phyloP scores from a whole-genome alignment of 768 basidiomycete species.

The Boletus pseudo-olivaceus region DNA sequence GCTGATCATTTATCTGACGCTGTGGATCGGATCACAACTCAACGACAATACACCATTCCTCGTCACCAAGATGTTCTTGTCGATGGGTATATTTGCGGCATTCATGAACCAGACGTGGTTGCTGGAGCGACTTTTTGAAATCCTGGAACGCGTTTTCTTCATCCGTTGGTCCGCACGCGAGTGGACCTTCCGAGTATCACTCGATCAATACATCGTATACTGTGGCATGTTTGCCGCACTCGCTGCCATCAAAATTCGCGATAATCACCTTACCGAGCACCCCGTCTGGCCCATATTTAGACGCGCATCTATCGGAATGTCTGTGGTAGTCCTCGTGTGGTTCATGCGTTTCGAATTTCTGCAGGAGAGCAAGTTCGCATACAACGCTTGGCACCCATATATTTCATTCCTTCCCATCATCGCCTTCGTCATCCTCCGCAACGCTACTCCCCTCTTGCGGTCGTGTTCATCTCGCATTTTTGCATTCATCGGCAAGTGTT shows the following conservation, averaged over 20 bases:
- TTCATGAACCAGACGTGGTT: conserved; percentile 65
- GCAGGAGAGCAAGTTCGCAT: conserved; percentile 76
- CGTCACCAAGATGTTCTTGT: conserved; percentile 64
- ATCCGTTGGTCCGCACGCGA: conserved; percentile 84
- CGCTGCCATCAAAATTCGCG: conserved; percentile 70
- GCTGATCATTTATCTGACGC: conserved; percentile 78
- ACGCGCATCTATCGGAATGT: conserved; percentile 47
- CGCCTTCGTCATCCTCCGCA: conserved; percentile 73
- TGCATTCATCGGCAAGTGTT: conserved; percentile 81
- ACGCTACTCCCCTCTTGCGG: conserved; percentile 67
- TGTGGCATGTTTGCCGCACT: conserved; percentile 79
- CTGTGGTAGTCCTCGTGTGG: conserved; percentile 60
- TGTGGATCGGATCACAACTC: conserved; percentile 64
- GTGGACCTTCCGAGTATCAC: conserved; percentile 84
- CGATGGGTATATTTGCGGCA: conserved; percentile 58
- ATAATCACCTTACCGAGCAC: conserved; percentile 66
- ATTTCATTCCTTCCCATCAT: conserved; percentile 78
- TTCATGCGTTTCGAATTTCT: conserved; percentile 80
- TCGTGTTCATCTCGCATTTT: conserved; percentile 67
- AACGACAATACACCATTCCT: conserved; percentile 71
- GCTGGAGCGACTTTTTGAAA: conserved; percentile 58
- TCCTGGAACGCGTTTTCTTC: conserved; percentile 61
- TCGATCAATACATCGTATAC: conserved; percentile 90
- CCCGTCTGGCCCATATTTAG: conserved; percentile 57
- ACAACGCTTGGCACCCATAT: conserved; percentile 84